Evolutionary conservation across 768 basidiomycete genomes (phyloP).

Genomic region (Boletus sp.): DNA sequence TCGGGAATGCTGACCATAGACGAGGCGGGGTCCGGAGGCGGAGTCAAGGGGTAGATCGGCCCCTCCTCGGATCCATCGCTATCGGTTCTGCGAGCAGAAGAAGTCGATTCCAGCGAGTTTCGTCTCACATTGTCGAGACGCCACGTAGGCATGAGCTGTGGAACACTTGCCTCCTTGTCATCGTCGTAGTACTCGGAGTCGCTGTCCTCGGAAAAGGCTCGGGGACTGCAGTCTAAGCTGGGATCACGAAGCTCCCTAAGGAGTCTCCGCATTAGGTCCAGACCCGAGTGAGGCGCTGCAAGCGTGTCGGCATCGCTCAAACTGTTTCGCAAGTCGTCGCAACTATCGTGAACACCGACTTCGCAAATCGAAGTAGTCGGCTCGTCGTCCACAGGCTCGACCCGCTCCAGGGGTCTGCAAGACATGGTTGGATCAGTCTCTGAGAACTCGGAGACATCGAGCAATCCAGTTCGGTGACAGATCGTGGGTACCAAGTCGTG

Average conservation of each 20-base stretch:
- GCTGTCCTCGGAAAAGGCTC: slow-evolving; percentile 1
- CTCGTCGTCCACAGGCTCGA: neutral
- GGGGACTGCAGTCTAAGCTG: slow-evolving; percentile 4
- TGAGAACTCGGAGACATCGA: neutral
- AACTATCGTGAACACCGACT: neutral
- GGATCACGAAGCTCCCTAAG: slow-evolving; percentile 17
- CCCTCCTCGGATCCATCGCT: slow-evolving; percentile 3
- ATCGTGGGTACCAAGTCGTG: neutral
- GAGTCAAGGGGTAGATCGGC: slow-evolving; percentile 5
- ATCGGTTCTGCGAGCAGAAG: neutral
- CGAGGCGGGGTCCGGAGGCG: neutral
- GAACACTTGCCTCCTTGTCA: neutral
- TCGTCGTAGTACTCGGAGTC: neutral
- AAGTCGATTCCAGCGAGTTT: neutral
- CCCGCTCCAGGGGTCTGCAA: neutral
- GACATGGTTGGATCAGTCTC: neutral
- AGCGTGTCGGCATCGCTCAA: neutral
- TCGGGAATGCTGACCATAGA: neutral
- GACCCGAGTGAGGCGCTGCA: neutral
- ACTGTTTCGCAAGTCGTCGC: neutral
- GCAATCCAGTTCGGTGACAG: neutral
- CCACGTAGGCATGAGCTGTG: neutral
- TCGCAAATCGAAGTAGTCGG: neutral
- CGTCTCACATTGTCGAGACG: neutral
- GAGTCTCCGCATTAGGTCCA: slow-evolving; percentile 12